Base-by-base conservation (phyloP, 2,329 filamentous ascomycete species). In the Calonectria hawksworthii region DNA sequence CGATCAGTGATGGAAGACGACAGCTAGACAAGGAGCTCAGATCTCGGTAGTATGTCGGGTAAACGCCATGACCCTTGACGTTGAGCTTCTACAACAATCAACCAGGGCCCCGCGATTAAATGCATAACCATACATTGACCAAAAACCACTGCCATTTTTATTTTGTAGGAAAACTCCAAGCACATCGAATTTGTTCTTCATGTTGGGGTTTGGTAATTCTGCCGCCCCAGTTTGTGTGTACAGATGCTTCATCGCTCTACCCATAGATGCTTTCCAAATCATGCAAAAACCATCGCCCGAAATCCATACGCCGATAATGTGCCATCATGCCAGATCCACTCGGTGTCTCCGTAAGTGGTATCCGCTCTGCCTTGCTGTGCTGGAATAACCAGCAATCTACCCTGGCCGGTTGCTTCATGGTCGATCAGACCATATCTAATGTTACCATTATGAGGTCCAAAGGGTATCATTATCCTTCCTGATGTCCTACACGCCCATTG, bases 281-380 rank as follows among this genome's bases (percentile, higher is more conserved):
- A 61, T 64, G 52, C 75, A 72, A 64, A 75, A 73, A 68, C 52
- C 76, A 64, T 61, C 66, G 51, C 74, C 76, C 67, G 50, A 26
- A 52, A 68, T 71, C 78, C 70, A 52, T 79, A 80, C 79, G 79
- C 79, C 79, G 73, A 74, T 77, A 78, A 78, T 80, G 79, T 77
- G 68, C 66, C 75, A 70, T 63, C 73, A 77, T 78, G 72, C 76
- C 74, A 75, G 70, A 72, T 74, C 72, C 70, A 72, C 74, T 36
- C 73, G 41, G 38, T 74, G 44, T 63, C 63, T 74, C 63, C 59
- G 52, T 73, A 13, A 56, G 68, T 75, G 30, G 26, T 68, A 69
- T 73, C 63, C 68, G 65, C 68, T 78, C 61, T 65, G 56, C 59
- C 38, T 65, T 65, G 59, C 59, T 64, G 32, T 30, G 30, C 65